Base-by-base conservation (phyloP, 1,284 basidiomycete genomes). In the Volvariella volvacea region DNA sequence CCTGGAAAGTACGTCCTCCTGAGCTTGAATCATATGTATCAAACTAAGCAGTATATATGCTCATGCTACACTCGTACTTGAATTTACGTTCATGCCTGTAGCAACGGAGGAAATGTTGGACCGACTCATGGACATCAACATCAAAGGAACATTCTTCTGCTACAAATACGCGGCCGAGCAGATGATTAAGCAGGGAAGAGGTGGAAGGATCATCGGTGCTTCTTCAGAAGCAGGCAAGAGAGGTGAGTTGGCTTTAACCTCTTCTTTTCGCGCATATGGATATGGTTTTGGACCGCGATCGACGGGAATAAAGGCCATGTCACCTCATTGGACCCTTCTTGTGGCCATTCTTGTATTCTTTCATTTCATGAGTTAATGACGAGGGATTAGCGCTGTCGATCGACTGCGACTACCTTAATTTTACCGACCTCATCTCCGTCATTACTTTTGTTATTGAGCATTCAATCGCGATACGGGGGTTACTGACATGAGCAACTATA, bases 121-220 rank as follows among this genome's bases (percentile, higher is more conserved):
- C 20, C n/a, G 41, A 4, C 37, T 52, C 3, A 34, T 48, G 14
- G 19, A 33, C 22, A 41, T 55, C 38, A 55, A 55, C 31, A 42
- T 41, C 20, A 34, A 43, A 14, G 38, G 61, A 47, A 51, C 42
- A 6, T 52, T 54, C 30, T 42, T 65, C 19, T 66, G 60, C 50
- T 68, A 68, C 52, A 63, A 66, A 50, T 57, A 62, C 38, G 66
- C 64, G 9, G 66, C 64, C 2, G 48, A 56, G 33, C 61, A 64
- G 43, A 68, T 68, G 66, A 58, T 69, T 43, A 58, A 60, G 48
- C 67, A 68, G 50, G 62, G 63, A n/a, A 47, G 47, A 1, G 63
- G 66, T 1, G 68, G 67, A 2, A 52, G 65, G 8, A 63, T 69
- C 22, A 63, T 70, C 22, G 66, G 67, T 51, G 69, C 67, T n/a